Evolutionary conservation across 2,329 filamentous ascomycete species (phyloP).

Genomic region (Orbilia quercus): DNA sequence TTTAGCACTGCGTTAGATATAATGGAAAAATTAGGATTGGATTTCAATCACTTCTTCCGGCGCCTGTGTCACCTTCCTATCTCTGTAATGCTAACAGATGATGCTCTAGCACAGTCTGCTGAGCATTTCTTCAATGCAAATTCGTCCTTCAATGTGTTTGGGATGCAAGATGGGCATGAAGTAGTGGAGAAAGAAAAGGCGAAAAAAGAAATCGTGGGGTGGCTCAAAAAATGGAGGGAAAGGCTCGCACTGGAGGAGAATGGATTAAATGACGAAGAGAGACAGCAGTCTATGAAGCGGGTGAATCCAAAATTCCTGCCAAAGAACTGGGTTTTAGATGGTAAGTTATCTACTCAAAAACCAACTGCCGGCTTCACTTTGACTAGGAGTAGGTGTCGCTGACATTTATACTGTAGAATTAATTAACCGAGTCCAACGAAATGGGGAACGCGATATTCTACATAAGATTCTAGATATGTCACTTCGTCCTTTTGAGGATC

Average conservation of each 20-base stretch:
- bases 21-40: constrained; percentile 82
- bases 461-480: constrained; percentile 83
- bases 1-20: constrained; percentile 86
- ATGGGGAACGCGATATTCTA: constrained; percentile 82
- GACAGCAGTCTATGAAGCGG: constrained; percentile 76
- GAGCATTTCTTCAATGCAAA: constrained; percentile 80
- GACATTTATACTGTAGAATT: constrained; percentile 69
- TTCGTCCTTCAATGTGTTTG: constrained; percentile 46
- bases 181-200: constrained; percentile 71
- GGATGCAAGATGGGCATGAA: constrained; percentile 70
- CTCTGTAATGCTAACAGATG: constrained; percentile 73
- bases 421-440: constrained; percentile 87
- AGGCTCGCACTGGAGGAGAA: constrained; percentile 63
- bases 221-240: constrained; percentile 82
- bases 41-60: constrained; percentile 95
- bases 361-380: neutral
- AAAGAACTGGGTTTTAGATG: constrained; percentile 87
- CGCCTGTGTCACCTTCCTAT: constrained; percentile 75
- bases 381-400: neutral
- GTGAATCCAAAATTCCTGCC: constrained; percentile 95
- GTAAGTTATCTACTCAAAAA: constrained; percentile 2
- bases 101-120: constrained; percentile 73
- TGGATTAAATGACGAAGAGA: constrained; percentile 71
- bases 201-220: constrained; percentile 75
- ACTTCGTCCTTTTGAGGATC: constrained; percentile 83